These are phyloP conservation scores for Durio zibethinus DNA, from an alignment of 345 rosid genomes.

Conservation along the genomic window DNA sequence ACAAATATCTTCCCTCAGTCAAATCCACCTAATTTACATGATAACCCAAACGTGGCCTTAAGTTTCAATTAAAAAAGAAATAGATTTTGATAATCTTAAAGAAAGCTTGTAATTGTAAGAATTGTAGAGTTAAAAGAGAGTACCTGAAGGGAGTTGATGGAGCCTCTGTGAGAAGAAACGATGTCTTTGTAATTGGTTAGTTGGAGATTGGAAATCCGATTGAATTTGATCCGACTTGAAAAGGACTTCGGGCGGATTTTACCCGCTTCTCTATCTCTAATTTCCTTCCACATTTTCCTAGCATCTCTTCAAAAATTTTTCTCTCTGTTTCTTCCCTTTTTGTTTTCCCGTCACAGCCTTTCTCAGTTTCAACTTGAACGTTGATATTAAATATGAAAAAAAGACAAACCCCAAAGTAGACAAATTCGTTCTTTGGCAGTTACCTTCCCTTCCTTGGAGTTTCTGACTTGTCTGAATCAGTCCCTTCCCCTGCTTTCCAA, in stretches of 20 bases:
- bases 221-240: conserved; percentile 55
- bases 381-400: neutral
- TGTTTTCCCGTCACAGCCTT: neutral
- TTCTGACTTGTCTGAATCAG: neutral
- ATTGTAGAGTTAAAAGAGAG: neutral
- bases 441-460: neutral
- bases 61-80: neutral
- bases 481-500: neutral
- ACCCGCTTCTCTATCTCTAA: conserved; percentile 83
- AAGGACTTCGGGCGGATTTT: conserved; percentile 58
- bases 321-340: neutral
- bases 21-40: conserved; percentile 73
- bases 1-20: conserved; percentile 79
- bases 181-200: conserved; percentile 80
- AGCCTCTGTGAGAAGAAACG: conserved; percentile 77
- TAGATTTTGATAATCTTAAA: neutral
- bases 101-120: neutral
- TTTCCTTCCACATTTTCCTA: conserved; percentile 85
- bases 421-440: neutral
- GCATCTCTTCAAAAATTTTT: conserved; percentile 40
- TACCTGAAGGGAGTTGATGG: conserved; percentile 92
- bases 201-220: conserved; percentile 50
- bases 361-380: neutral
- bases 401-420: neutral
- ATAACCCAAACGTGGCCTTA: conserved; percentile 22